Evolutionary conservation across 129 eudicot genomes (phyloP).

Genomic region (Rutidosis leptorrhynchoides): DNA sequence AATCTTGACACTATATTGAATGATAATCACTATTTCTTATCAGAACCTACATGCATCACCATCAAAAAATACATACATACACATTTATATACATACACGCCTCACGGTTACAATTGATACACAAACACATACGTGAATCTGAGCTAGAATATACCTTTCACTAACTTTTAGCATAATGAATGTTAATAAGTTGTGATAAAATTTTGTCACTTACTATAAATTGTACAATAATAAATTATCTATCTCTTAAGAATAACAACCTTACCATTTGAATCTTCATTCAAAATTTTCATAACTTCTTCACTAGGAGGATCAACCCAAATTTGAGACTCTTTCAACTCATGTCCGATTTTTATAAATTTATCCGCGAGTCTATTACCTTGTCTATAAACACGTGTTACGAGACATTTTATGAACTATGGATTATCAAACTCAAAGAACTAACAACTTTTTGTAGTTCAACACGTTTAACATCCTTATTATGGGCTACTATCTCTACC

Average conservation of each 20-base stretch:
- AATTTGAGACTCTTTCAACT: slow-evolving; percentile 51
- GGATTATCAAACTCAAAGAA: slow-evolving; percentile 50
- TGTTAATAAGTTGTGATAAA: no score
- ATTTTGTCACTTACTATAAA: no score
- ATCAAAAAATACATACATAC: no score
- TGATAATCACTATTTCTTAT: no score
- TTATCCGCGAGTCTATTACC: slow-evolving; percentile 87
- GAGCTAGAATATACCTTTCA: no score
- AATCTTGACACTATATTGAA: no score
- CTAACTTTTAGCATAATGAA: no score
- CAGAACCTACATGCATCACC: no score
- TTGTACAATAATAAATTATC: background rate
- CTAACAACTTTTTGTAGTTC: slow-evolving; percentile 43
- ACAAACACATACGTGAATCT: no score
- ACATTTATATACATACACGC: no score
- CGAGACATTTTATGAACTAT: slow-evolving; percentile 41
- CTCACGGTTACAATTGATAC: no score
- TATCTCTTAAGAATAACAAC: slow-evolving; percentile 53
- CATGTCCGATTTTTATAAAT: slow-evolving; percentile 76
- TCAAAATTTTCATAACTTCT: slow-evolving; percentile 54
- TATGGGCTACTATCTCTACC: slow-evolving; percentile 48
- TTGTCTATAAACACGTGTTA: slow-evolving; percentile 71
- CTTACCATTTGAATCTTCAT: slow-evolving; percentile 78
- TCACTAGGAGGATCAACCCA: slow-evolving; percentile 64
- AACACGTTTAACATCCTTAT: slow-evolving; percentile 36